Evolutionary conservation across 805 yeast species (phyloP).

Genomic region (Barnettozyma pratensis): DNA sequence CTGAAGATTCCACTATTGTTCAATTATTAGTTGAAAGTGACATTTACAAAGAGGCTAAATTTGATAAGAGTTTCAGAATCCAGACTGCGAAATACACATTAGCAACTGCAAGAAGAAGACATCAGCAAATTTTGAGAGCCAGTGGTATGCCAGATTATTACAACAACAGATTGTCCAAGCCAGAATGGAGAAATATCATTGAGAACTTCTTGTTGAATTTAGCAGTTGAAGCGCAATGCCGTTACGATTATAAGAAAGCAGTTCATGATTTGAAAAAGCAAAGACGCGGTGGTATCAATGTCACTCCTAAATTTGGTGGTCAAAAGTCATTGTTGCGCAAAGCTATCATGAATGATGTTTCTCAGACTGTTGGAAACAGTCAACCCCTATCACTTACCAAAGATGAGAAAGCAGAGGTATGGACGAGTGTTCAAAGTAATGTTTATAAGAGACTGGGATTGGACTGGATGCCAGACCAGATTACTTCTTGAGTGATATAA

Average conservation of each 20-base stretch:
- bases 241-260: constrained; percentile 53
- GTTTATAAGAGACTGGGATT: constrained; percentile 56
- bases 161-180: constrained; percentile 34
- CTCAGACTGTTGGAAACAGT: constrained; percentile 6
- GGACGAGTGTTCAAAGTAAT: constrained; percentile 59
- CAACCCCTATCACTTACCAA: constrained; percentile 32
- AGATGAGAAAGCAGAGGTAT: constrained; percentile 52
- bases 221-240: constrained; percentile 68
- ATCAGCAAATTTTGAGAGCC: constrained; percentile 30
- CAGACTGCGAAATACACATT: constrained; percentile 63
- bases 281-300: constrained; percentile 24
- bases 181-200: constrained; percentile 70
- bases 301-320: not conserved
- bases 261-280: constrained; percentile 42
- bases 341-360: constrained; percentile 28
- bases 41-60: constrained; percentile 58
- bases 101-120: constrained; percentile 48
- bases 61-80: constrained; percentile 46
- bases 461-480: constrained; percentile 50
- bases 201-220: constrained; percentile 62
- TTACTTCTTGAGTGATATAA: constrained; percentile 11
- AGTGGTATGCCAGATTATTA: constrained; percentile 15
- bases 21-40: constrained; percentile 50
- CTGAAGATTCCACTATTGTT: constrained; percentile 49
- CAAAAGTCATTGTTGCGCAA: constrained; percentile 25